Evolutionary conservation across 257 asterid species (phyloP), one percentile per base, ranked within the genome.

Genomic region (Plantago major): DNA sequence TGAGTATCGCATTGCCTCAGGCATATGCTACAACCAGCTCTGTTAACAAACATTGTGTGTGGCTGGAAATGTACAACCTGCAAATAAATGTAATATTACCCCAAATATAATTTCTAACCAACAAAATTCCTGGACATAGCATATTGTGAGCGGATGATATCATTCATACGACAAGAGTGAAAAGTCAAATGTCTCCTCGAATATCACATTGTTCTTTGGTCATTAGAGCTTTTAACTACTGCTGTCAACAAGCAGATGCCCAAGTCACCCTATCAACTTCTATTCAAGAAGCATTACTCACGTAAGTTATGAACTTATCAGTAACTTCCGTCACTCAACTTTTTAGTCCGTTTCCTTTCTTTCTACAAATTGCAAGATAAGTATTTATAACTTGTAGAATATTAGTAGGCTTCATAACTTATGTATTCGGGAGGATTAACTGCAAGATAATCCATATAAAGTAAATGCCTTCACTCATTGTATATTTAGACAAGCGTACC

Each of bases 11-110:
- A 79, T 67, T 93, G 99, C 68, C 62, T 80, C 71, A 93, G 44
- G 74, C 96, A 89, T 70, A 93, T 65, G 65, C 88, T 74, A 72
- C 74, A 70, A 44, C 99, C 99, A 57, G 80, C 80, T 81, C 97
- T 79, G 82, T 93, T 93, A 63, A 85, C 52, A 74, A 81, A 82
- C 82, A 87, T 69, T 18, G 94, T 81, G 69, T 86, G 96, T 58
- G 99, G 99, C 80, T 89, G 99, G 76, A 89, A 81, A 80, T 93
- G 95, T 69, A 93, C 84, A 58, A 89, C 99, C 99, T 93, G 85
- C 73, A 83, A 12, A 57, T 46, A 67, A 62, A 66, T 60, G 65
- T 33, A 45, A 44, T 62, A 63, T 37, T 58, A 48, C 15, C 52
- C 58, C 60, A 65, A 55, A 56, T 3, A 42, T 62, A 16, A 15